These are phyloP conservation scores for Colletotrichum scovillei DNA, from an alignment of 2,329 filamentous ascomycete species.

Conservation along the genomic window DNA sequence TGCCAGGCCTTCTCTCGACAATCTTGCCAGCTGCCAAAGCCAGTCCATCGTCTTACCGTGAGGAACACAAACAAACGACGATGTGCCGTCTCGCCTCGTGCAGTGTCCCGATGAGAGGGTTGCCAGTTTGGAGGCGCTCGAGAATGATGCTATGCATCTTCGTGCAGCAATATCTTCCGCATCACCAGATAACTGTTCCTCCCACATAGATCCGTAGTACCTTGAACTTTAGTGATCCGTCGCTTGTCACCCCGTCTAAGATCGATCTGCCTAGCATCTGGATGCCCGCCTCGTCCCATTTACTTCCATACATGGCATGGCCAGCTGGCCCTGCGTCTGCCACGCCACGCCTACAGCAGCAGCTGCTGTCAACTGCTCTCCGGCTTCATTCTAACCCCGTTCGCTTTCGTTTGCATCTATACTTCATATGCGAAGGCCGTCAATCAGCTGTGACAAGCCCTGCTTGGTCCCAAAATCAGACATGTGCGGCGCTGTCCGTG, in stretches of 20 bases:
- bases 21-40: background rate
- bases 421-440: background rate
- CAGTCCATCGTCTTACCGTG: background rate
- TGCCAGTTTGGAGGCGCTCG: background rate
- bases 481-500: conserved; percentile 3
- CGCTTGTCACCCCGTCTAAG: background rate
- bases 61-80: background rate
- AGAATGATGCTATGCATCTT: background rate
- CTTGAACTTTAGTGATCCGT: background rate
- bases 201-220: background rate
- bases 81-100: background rate
- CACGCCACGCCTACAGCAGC: background rate
- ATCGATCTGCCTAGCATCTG: background rate
- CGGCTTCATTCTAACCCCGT: background rate
- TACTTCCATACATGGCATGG: background rate
- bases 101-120: background rate
- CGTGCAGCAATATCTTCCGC: background rate
- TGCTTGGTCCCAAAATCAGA: conserved; percentile 12
- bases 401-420: conserved; percentile 2
- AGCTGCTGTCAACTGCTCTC: background rate
- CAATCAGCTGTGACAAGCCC: background rate
- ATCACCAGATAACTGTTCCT: background rate
- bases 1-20: background rate
- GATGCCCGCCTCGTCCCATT: background rate
- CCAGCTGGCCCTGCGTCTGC: background rate